Evolutionary conservation across 106 monocot species (phyloP), one percentile per base, ranked within the genome.

Genomic region (Apostasia shenzhenica): DNA sequence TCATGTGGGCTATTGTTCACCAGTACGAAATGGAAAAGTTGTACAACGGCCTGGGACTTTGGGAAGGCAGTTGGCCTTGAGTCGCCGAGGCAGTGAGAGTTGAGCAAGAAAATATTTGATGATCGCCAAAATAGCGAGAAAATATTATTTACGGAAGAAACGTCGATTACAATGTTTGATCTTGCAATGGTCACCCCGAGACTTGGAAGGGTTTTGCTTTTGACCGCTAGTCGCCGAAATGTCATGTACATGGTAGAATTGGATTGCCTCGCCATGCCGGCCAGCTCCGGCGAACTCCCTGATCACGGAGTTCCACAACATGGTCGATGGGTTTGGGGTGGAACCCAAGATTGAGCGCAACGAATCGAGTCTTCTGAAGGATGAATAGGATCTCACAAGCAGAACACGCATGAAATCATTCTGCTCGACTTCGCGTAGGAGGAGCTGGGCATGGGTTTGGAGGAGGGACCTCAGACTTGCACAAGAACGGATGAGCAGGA

Each of bases 361-460:
- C 45, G 54, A 61, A 66, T 71, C 64, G 13, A 67, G 12, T 42
- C 54, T 39, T 38, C 5, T 8, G 66, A 80, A 72, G 14, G 74
- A 77, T 4, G 84, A 73, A 73, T 84, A 84, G 66, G 74, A 74
- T 52, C 77, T 84, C 59, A 84, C 42, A 45, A 84, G 80, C 55
- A 54, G 67, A 42, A 70, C 52, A 54, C 51, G 66, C 14, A 54
- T 37, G 57, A 44, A 41, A 52, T 71, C 48, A 14, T 57, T 7
- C 54, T 14, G 42, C 38, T 54, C 41, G 67, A 55, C 7, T 44
- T 73, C 80, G 9, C 45, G n/a, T 11, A 67, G 59, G 12, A 84
- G 0, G 70, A 81, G 70, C 42, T 60, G 73, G 57, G 79, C 73
- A 70, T 84, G 84, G 60, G 69, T 54, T 56, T 64, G 77, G 14